A percentile compares a stretch with the other conserved stretches of the same genome.
Conservation (phyloP, 2,329 filamentous ascomycete species). For the Alternaria triticimaculans region DNA sequence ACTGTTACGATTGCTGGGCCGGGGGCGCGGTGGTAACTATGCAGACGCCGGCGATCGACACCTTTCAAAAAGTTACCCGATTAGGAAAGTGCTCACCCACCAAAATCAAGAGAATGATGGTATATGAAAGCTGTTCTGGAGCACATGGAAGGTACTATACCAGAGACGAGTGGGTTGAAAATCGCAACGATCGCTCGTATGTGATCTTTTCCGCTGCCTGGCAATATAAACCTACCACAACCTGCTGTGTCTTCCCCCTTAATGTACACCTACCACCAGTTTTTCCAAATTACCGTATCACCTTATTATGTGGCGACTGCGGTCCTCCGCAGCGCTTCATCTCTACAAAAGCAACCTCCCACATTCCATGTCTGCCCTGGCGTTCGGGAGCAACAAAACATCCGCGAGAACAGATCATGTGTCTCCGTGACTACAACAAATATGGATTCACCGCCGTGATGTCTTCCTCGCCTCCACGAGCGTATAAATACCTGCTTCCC, state of each 20-base stretch:
- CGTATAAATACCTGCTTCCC: not conserved
- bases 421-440: not conserved
- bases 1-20: not conserved
- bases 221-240: not conserved
- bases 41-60: not conserved
- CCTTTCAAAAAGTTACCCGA: not conserved
- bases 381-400: not conserved
- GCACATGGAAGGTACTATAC: not conserved
- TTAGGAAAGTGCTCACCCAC: not conserved
- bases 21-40: not conserved
- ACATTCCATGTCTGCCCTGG: not conserved
- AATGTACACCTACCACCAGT: not conserved
- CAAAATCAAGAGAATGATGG: not conserved
- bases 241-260: rapidly evolving
- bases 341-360: not conserved
- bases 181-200: no score
- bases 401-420: not conserved
- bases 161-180: not conserved
- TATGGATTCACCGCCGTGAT: not conserved
- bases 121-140: not conserved
- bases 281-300: no score
- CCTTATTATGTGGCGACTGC: not conserved
- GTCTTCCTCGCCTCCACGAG: not conserved
- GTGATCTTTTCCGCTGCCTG: not conserved
- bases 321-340: not conserved